Conservation (phyloP, 1,139 yeast genomes). For the Nakaseomyces delphensis region DNA sequence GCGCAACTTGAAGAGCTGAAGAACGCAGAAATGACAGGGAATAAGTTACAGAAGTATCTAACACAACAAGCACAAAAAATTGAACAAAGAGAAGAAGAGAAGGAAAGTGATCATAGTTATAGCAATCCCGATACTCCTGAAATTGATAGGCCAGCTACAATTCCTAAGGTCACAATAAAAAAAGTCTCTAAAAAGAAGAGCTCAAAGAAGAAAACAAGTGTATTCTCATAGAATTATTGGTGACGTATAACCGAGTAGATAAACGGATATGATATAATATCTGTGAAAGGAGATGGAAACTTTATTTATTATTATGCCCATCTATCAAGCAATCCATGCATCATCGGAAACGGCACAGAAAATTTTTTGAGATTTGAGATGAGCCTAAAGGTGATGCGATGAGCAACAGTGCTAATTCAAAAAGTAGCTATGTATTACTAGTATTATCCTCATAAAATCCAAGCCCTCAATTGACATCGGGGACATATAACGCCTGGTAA, state of each 20-base stretch:
- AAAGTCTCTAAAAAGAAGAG: not conserved
- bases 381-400: conserved; percentile 1
- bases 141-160: not conserved
- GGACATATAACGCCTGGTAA: too few relatives aligned
- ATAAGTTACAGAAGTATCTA: conserved; percentile 46
- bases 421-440: too few relatives aligned
- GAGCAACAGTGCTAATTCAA: not conserved
- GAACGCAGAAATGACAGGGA: conserved; percentile 38
- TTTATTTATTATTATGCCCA: too few relatives aligned
- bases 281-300: too few relatives aligned
- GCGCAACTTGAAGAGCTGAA: conserved; percentile 34
- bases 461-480: too few relatives aligned
- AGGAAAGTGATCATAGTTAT: conserved; percentile 3
- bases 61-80: conserved; percentile 17
- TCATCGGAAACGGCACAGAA: not conserved
- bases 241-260: too few relatives aligned
- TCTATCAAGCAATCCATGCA: too few relatives aligned
- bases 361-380: not conserved
- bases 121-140: conserved; percentile 5
- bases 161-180: not conserved
- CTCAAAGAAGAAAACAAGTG: not conserved
- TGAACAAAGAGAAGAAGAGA: not conserved
- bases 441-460: too few relatives aligned
- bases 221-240: not conserved
- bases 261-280: too few relatives aligned